Evolutionary conservation across 345 rosid species (phyloP), one percentile per base, ranked within the genome.

Genomic region (Citrus inodora): DNA sequence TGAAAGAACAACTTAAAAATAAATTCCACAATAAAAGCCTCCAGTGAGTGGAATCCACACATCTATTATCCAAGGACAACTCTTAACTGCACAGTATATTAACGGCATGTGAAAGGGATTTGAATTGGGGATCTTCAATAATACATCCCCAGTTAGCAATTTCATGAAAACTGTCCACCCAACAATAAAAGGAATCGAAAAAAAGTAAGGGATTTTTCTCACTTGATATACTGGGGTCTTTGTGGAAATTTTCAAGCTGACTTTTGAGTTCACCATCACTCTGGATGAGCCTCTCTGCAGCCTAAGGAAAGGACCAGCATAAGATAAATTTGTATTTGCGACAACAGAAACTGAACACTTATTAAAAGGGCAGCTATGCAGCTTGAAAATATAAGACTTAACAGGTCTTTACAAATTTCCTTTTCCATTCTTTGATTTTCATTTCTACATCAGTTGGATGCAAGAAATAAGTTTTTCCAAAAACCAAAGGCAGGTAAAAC

Each of bases 251-350:
- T 78, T 83, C 88, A 78, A 95, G 85, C 84, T 88, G 87, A 32
- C 74, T 77, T 84, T 84, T 91, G 64, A 95, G 93, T 69, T 86
- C 92, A 75, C 94, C 85, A 25, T 79, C 84, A 77, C 89, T 83
- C 59, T 32, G 83, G 56, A 93, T 84, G 53, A 95, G 96, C 88
- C 93, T 91, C 86, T 88, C 83, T 82, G 99, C 98, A 83, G 98
- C 99, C 99, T 93, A 86, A 80, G 72, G 76, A 63, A 77, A 59
- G 37, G 58, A 63, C 28, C 40, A n/a, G 3, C 58, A 67, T 70
- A 72, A 82, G 74, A 71, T 42, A 37, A 6, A 37, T 37, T 35
- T 5, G 37, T 33, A 62, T 38, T 67, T 30, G 37, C 35, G 56
- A 38, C 33, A 68, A 62, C 58, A 72, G 70, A 42, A 30, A 40